Base-by-base conservation (phyloP, 805 yeast genomes). In the Saccharomycopsis amapae region DNA sequence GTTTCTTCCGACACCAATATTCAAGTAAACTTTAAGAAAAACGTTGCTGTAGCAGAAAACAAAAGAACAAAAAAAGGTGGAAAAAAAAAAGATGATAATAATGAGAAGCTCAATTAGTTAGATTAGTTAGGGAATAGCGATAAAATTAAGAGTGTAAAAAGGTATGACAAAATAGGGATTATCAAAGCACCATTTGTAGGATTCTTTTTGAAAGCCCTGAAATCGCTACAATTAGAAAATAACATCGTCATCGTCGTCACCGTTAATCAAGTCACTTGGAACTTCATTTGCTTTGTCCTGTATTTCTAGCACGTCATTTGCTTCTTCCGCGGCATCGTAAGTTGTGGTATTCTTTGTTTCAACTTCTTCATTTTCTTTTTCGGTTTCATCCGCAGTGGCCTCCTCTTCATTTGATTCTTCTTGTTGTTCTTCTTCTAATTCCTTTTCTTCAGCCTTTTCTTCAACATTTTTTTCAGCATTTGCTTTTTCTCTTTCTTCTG, bases 341-440 rank as follows among this genome's bases (percentile, higher is more conserved):
- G n/a, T n/a, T n/a, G n/a, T n/a, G n/a, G n/a, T 38, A 37, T 44
- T 46, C 52, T 45, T 37, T 35, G 13, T 18, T 46, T 58, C 47
- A 3, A 70, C 72, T 24, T 59, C 65, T 25, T 65, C 64, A 10
- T 7, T 65, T 55, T n/a, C 64, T 58, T n/a, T 67, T 40, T 35
- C 38, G 36, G 37, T 44, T 45, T n/a, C 30, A 22, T 30, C 20
- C n/a, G 33, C 45, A 15, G 10, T 26, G 30, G 30, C 30, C 12
- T 26, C 30, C 40, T 39, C 38, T 44, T 43, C 30, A 46, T 44
- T 13, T 49, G 48, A 3, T 32, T 22, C 18, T n/a, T 32, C 20
- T 33, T 32, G 5, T 2, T 10, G 13, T 19, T 37, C 24, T 22
- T 19, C n/a, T 15, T n/a, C 40, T 18, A 13, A 10, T 12, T 34